Percentiles rank a stretch among this genome's conserved stretches.
Evolutionary conservation across 805 yeast species (phyloP).

Genomic region (Saccharomycopsis javanensis): DNA sequence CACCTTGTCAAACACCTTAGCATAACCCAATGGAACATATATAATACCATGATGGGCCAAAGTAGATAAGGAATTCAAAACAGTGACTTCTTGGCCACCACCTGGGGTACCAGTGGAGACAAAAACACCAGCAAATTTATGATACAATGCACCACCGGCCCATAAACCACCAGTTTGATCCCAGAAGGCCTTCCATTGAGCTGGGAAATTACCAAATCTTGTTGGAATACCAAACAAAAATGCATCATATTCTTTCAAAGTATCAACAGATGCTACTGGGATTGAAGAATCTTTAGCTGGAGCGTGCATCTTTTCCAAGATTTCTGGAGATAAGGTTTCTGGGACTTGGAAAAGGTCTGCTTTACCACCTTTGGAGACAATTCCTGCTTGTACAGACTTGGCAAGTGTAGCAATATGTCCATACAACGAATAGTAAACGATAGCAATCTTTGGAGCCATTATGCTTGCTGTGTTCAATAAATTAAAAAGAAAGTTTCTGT

Average conservation of each 20-base stretch:
- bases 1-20: constrained; percentile 42
- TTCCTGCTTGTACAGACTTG: constrained; percentile 57
- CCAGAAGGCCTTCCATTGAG: constrained; percentile 70
- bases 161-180: constrained; percentile 70
- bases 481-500: too few species aligned
- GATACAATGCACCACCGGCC: constrained; percentile 59
- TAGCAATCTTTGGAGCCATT: constrained; percentile 42
- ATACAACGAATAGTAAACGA: constrained; percentile 72
- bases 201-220: constrained; percentile 65
- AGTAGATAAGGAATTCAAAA: constrained; percentile 45
- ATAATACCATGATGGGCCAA: constrained; percentile 70
- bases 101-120: constrained; percentile 64
- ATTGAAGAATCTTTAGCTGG: constrained; percentile 42
- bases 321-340: constrained; percentile 60
- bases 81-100: constrained; percentile 75
- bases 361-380: constrained; percentile 55
- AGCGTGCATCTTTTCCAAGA: constrained; percentile 57
- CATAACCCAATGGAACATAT: constrained; percentile 70
- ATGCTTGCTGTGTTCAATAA: neutral
- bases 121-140: constrained; percentile 67
- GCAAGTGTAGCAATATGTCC: constrained; percentile 70
- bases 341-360: constrained; percentile 73
- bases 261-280: constrained; percentile 50
- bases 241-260: constrained; percentile 56
- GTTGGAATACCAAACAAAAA: constrained; percentile 75